Evolutionary conservation across 1,139 yeast species (phyloP).

Genomic region (Ogataea hybrid): DNA sequence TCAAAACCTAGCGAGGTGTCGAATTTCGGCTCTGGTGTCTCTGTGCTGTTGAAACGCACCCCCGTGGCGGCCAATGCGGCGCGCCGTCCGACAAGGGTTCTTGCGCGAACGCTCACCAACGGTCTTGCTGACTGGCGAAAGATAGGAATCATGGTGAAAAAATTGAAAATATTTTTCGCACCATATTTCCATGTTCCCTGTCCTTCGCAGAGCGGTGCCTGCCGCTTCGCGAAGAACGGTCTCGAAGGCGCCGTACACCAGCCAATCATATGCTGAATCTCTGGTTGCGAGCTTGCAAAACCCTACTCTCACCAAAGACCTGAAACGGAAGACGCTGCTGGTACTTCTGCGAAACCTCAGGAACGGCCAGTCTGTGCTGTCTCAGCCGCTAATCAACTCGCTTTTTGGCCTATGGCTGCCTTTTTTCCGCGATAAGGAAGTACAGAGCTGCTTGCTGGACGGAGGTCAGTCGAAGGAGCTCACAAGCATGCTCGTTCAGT

Average conservation of each 20-base stretch:
- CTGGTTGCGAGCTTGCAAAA: conserved; percentile 6
- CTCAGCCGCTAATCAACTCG: conserved; percentile 1
- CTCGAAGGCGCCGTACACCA: background rate
- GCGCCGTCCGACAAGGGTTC: background rate
- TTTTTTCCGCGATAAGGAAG: conserved; percentile 7
- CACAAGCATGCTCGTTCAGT: conserved; percentile 20
- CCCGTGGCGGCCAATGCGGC: background rate
- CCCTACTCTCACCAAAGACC: conserved; percentile 4
- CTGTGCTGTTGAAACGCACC: conserved; percentile 15
- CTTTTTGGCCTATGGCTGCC: conserved; percentile 20
- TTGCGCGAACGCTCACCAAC: background rate
- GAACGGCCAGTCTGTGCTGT: conserved; percentile 1
- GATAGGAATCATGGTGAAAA: conserved; percentile 8
- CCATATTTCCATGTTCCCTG: background rate
- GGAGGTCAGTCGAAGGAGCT: conserved; percentile 9
- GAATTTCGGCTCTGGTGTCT: conserved; percentile 24
- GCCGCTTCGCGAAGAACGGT: conserved; percentile 4
- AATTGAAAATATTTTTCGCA: background rate
- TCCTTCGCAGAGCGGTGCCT: background rate
- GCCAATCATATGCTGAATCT: conserved; percentile 1
- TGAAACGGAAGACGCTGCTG: conserved; percentile 10
- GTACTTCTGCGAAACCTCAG: conserved; percentile 11
- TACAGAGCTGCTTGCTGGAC: conserved; percentile 2
- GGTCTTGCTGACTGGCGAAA: conserved; percentile 6
- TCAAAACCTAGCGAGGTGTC: conserved; percentile 31